Evolutionary conservation across 441 rosid genomes (phyloP).

Genomic region (Gossypium gossypioides): DNA sequence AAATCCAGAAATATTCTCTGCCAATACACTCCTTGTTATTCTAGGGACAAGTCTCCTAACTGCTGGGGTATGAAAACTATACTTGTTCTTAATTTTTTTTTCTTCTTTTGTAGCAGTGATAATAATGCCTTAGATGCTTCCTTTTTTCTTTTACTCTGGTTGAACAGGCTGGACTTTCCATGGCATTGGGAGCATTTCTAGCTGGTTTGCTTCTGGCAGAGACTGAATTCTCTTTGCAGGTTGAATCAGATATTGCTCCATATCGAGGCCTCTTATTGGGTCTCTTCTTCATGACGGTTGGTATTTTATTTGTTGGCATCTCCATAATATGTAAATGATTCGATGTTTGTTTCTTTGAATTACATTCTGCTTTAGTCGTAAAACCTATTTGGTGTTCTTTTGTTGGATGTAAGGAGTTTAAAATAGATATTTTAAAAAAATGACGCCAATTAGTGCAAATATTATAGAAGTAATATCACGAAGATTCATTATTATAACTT

Average conservation of each 20-base stretch:
- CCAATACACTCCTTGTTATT: conserved; percentile 87
- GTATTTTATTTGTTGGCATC: conserved; percentile 13
- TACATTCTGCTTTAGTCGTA: not conserved
- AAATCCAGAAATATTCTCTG: conserved; percentile 97
- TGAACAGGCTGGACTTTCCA: conserved; percentile 94
- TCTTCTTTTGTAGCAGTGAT: not conserved
- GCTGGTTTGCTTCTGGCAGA: conserved; percentile 99
- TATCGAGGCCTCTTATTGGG: conserved; percentile 96
- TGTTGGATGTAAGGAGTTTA: not conserved
- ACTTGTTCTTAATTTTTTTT: conserved; percentile 10
- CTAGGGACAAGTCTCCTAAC: conserved; percentile 97
- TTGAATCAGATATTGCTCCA: conserved; percentile 99
- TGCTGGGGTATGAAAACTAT: conserved; percentile 60
- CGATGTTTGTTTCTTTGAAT: not conserved
- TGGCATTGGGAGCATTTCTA: conserved; percentile 97
- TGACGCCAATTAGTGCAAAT: not conserved
- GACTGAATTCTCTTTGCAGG: conserved; percentile 98
- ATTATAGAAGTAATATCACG: not conserved
- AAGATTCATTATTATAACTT: not conserved
- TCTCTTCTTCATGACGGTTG: conserved; percentile 99
- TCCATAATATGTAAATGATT: not conserved
- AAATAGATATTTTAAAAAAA: not conserved
- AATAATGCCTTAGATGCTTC: conserved; percentile 9
- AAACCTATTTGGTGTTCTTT: not conserved
- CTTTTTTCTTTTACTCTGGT: conserved; percentile 14